A percentile compares a stretch with the other conserved stretches of the same genome.
Conservation (phyloP, 352 stramenopile genomes). For the Thraustochytrium sp. region DNA sequence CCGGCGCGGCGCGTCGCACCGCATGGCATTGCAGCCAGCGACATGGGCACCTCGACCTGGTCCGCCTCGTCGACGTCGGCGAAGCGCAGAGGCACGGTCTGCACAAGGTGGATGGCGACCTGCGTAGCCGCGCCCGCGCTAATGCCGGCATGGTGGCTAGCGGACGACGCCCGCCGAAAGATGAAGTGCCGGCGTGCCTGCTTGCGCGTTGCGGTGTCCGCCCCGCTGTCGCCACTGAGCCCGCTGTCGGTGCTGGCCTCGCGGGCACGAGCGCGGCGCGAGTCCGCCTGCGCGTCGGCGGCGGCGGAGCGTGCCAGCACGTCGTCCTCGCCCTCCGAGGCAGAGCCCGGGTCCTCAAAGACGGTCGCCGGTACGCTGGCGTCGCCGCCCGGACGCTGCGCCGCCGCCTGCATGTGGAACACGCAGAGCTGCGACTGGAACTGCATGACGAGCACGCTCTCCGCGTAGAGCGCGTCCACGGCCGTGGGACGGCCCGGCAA, state of each 20-base stretch:
- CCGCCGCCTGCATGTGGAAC: neutral
- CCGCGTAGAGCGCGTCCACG: constrained; percentile 13
- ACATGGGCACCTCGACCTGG: neutral
- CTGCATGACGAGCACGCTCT: constrained; percentile 9
- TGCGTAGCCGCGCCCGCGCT: neutral
- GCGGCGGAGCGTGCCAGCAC: neutral
- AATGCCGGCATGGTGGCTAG: neutral
- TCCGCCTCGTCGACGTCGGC: neutral
- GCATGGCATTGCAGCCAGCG: neutral
- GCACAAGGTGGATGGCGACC: neutral
- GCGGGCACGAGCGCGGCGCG: no score
- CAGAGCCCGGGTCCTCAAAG: neutral
- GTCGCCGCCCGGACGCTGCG: no score
- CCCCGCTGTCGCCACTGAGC: neutral
- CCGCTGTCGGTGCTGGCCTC: neutral
- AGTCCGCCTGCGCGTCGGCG: neutral
- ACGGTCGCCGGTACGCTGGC: neutral
- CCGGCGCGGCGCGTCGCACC: neutral
- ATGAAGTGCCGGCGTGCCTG: neutral
- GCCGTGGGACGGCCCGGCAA: neutral
- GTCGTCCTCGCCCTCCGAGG: constrained; percentile 22
- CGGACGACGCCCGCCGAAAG: constrained; percentile 1
- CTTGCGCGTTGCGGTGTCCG: neutral
- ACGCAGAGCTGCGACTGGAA: neutral
- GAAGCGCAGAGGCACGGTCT: neutral